A percentile compares a stretch with the other conserved stretches of the same genome.
Conservation (phyloP, 2,329 filamentous ascomycete genomes). For the Botrytis fabae region DNA sequence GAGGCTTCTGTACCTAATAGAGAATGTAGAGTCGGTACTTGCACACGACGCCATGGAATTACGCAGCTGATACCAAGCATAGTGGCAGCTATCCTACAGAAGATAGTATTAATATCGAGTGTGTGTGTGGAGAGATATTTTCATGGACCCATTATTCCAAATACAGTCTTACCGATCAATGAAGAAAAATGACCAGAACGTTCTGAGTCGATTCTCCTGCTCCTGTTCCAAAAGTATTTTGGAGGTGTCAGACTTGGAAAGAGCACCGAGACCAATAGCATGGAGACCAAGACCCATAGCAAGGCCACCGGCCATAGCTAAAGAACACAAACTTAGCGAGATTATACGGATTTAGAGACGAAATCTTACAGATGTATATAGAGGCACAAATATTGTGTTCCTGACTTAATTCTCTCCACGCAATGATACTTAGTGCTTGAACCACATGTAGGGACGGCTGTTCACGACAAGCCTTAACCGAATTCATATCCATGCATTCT, state of each 20-base stretch:
- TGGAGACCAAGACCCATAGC: neutral
- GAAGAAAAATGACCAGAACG: neutral
- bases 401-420: neutral
- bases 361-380: neutral
- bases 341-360: neutral
- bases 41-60: no score
- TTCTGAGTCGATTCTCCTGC: neutral
- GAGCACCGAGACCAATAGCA: neutral
- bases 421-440: neutral
- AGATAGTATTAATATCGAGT: neutral
- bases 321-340: neutral
- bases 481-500: neutral
- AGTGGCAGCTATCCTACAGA: neutral
- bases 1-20: no score
- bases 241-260: neutral
- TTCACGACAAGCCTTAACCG: neutral
- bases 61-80: neutral
- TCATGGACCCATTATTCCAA: neutral
- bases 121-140: neutral
- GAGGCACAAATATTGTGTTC: neutral
- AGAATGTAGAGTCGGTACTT: no score
- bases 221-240: neutral
- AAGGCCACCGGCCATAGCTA: neutral
- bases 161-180: neutral
- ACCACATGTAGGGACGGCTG: neutral